Evolutionary conservation across 495 filamentous ascomycete species (phyloP), one percentile per base, ranked within the genome.

Genomic region (Neurospora sp.): DNA sequence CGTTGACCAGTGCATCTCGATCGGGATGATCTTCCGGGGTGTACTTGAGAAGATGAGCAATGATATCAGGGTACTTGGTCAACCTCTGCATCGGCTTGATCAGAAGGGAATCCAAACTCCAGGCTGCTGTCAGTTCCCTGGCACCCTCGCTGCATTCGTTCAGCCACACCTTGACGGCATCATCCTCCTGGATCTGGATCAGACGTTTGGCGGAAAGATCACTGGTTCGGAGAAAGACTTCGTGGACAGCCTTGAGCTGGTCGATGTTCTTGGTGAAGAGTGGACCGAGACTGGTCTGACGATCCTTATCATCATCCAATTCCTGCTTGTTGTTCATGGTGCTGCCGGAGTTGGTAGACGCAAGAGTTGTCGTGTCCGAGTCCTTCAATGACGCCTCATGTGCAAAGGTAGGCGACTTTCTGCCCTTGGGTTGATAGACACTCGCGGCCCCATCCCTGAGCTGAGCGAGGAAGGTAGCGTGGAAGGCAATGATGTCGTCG

Each of bases 71-170:
- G 76, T 98, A 99, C 75, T 97, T 97, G 39, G 93, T 86, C 39
- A 98, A 89, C 41, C 96, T 87, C 82, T 99, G 96, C 75, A 95
- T 91, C 9, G 96, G 96, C 81, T 99, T 99, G 73, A 99, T 93
- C 16, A 99, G 86, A 41, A 99, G 84, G 6, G 96, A 94, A 79
- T 97, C 94, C 69, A 99, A 82, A 78, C 96, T 90, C 96, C 96
- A 98, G 4, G 96, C 94, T 8, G 86, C 86, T 0, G 96, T 99
- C 37, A 99, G 84, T 78, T 97, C 96, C 71, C 91, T 89, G 0
- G 94, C 94, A 77, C 91, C 93, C 44, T 92, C 87, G 74, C 92
- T 92, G 78, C 96, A 99, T 80, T 97, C 96, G 72, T 91, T 89
- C 39, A 97, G 83, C 96, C 96, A 99, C 69, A 96, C 90, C 44